Evolutionary conservation across 169 alveolate species (phyloP).

Genomic region (Blepharisma undulans): DNA sequence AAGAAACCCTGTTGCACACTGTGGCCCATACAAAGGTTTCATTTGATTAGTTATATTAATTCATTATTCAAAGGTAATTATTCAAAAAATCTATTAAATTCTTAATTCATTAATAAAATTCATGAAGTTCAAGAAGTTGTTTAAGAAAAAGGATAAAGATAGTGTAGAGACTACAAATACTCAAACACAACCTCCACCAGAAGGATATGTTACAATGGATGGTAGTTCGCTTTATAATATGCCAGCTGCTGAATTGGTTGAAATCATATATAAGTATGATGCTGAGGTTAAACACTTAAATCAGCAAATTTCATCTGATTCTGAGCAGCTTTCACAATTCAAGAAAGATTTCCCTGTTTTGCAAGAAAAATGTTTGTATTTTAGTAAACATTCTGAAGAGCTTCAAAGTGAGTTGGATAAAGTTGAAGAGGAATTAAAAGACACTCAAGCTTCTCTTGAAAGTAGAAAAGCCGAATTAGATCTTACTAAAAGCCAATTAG

Average conservation of each 20-base stretch:
- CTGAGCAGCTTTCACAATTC: background rate
- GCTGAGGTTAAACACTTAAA: background rate
- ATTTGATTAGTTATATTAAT: background rate
- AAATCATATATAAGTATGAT: constrained; percentile 6
- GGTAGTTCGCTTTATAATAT: background rate
- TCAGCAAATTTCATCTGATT: background rate
- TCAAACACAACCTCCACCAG: background rate
- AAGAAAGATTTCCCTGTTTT: background rate
- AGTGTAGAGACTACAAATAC: background rate
- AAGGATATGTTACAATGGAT: background rate
- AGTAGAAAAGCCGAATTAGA: background rate
- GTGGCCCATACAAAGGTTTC: background rate
- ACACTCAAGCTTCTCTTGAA: background rate
- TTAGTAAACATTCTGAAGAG: background rate
- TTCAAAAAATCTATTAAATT: no score
- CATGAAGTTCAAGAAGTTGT: background rate
- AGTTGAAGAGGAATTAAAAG: background rate
- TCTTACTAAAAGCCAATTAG: background rate
- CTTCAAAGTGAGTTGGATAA: background rate
- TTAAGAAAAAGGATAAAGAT: background rate
- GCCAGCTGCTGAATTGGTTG: background rate
- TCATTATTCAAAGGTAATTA: background rate
- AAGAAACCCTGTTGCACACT: background rate
- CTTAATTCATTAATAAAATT: background rate
- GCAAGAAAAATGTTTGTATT: background rate